A percentile compares a stretch with the other conserved stretches of the same genome.
Conservation (phyloP, 2,329 filamentous ascomycete genomes). For the Exophiala mesophila region DNA sequence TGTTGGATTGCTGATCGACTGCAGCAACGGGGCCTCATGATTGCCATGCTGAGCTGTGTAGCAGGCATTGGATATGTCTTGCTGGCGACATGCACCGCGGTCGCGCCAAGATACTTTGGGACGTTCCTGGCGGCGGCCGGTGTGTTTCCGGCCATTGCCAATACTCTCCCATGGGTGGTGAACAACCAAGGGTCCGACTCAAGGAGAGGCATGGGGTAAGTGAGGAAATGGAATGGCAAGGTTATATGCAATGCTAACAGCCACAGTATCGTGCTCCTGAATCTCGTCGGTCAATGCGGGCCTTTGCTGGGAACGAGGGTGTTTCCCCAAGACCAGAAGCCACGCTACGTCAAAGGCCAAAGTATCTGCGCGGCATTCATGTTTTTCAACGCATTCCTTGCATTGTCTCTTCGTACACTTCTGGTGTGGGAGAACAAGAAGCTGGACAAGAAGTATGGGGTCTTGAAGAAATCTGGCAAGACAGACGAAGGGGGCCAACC, state of each 20-base stretch:
- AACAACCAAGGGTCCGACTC: slow-evolving; percentile 30
- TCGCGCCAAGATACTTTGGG: slow-evolving; percentile 48
- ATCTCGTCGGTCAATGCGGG: slow-evolving; percentile 74
- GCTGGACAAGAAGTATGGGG: slow-evolving; percentile 19
- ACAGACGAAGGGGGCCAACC: slow-evolving; percentile 6
- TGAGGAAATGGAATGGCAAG: neutral
- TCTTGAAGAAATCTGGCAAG: slow-evolving; percentile 27
- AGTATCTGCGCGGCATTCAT: slow-evolving; percentile 58
- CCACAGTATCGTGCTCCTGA: slow-evolving; percentile 53
- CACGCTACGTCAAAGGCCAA: slow-evolving; percentile 62
- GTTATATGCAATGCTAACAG: neutral
- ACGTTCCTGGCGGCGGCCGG: slow-evolving; percentile 55
- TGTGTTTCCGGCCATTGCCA: slow-evolving; percentile 64
- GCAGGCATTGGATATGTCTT: slow-evolving; percentile 62
- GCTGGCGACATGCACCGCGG: slow-evolving; percentile 52
- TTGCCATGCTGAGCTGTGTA: slow-evolving; percentile 52
- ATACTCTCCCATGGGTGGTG: slow-evolving; percentile 65
- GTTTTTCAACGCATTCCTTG: slow-evolving; percentile 31
- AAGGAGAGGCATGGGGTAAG: slow-evolving; percentile 20
- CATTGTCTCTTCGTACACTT: slow-evolving; percentile 18
- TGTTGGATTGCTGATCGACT: slow-evolving; percentile 62
- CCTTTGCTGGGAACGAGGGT: slow-evolving; percentile 63
- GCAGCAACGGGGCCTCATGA: slow-evolving; percentile 59
- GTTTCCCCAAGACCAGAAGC: slow-evolving; percentile 55
- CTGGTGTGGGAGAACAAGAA: slow-evolving; percentile 27